These are phyloP conservation scores for Vachellia collinsii DNA, from an alignment of 306 rosid species.

Conservation along the genomic window DNA sequence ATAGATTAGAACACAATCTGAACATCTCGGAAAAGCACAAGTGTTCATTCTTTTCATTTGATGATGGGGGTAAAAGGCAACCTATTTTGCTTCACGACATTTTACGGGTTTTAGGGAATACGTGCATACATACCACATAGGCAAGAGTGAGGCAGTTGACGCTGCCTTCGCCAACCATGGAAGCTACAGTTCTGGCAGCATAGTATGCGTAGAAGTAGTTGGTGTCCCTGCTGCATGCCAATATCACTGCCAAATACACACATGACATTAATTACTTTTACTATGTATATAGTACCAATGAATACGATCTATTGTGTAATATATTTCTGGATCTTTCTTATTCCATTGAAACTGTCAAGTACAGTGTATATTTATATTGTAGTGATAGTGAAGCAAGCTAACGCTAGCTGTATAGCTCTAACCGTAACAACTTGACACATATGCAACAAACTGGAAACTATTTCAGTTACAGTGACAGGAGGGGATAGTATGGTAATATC, in stretches of 20 bases:
- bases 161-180: slow-evolving; percentile 71
- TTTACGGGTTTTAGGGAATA: slow-evolving; percentile 17
- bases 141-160: slow-evolving; percentile 74
- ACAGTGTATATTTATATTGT: no score
- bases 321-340: no score
- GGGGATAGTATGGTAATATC: no score
- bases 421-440: no score
- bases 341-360: no score
- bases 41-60: not conserved
- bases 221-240: slow-evolving; percentile 68
- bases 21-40: not conserved
- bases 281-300: no score
- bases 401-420: no score
- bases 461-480: no score
- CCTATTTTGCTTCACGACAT: not conserved
- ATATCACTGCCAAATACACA: slow-evolving; percentile 55
- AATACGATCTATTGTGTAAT: no score
- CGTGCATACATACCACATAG: slow-evolving; percentile 72
- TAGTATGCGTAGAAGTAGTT: slow-evolving; percentile 72
- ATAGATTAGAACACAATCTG: not conserved
- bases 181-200: slow-evolving; percentile 59
- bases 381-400: no score
- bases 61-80: no score
- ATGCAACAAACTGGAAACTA: no score
- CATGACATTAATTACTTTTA: not conserved